A percentile compares a stretch with the other conserved stretches of the same genome.
These are phyloP conservation scores for Babesia ovata DNA, from an alignment of 169 alveolate species.

Conservation along the genomic window DNA sequence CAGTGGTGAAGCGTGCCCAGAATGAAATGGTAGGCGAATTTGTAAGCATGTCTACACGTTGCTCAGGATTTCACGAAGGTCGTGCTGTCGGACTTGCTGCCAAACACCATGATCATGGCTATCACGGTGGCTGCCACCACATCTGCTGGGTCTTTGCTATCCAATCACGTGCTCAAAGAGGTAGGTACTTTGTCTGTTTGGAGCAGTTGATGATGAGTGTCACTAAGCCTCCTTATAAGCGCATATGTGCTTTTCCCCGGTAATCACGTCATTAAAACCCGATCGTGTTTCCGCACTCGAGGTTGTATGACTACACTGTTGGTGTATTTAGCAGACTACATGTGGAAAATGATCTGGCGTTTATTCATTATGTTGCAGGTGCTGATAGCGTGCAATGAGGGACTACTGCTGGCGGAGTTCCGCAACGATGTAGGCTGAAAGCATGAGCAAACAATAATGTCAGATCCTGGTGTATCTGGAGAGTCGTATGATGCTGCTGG, in stretches of 20 bases:
- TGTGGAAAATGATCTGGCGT: not conserved
- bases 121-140: slow-evolving; percentile 86
- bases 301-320: no score
- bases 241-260: no score
- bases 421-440: slow-evolving; percentile 48
- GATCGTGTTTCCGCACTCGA: no score
- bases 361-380: slow-evolving; percentile 12
- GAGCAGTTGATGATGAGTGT: no score
- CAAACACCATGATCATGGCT: slow-evolving; percentile 88
- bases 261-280: no score
- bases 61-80: slow-evolving; percentile 77
- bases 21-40: slow-evolving; percentile 67
- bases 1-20: slow-evolving; percentile 83
- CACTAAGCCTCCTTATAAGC: no score
- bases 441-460: not conserved
- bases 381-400: slow-evolving; percentile 72
- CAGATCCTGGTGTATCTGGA: slow-evolving; percentile 79
- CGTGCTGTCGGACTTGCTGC: slow-evolving; percentile 80
- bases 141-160: slow-evolving; percentile 74
- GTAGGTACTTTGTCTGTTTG: slow-evolving; percentile 1
- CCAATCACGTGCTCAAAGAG: slow-evolving; percentile 59
- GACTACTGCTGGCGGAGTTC: slow-evolving; percentile 73
- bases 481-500: slow-evolving; percentile 90
- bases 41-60: not conserved
- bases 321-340: no score